These are phyloP conservation scores for Xylaria castorea DNA, from an alignment of 495 filamentous ascomycete genomes.

Conservation along the genomic window DNA sequence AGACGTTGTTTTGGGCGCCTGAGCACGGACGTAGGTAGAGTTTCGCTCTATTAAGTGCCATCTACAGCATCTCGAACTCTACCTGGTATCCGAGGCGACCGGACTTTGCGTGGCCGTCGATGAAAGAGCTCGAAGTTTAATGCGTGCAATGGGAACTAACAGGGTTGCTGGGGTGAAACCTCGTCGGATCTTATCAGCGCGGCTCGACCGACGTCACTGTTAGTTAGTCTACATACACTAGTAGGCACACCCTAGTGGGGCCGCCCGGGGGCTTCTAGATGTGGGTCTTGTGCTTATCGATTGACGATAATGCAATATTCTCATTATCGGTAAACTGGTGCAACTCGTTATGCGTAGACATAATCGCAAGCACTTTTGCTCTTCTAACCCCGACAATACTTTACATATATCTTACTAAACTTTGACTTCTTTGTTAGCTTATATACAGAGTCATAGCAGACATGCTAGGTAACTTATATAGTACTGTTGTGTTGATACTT, in stretches of 20 bases:
- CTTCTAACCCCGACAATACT: too few species aligned
- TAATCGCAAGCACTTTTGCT: too few species aligned
- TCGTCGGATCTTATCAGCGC: slow-evolving; percentile 11
- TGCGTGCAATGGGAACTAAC: background rate
- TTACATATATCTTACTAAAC: background rate
- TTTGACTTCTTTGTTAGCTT: background rate
- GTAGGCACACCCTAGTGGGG: too few species aligned
- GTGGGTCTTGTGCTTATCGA: background rate
- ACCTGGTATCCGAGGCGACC: background rate
- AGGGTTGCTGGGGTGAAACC: background rate
- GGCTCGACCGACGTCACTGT: background rate
- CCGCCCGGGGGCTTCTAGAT: background rate
- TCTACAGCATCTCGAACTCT: background rate
- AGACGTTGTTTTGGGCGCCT: background rate
- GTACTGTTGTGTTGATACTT: background rate
- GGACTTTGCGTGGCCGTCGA: background rate
- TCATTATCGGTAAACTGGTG: background rate
- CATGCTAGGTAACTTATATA: too few species aligned
- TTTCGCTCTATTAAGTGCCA: background rate
- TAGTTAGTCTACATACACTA: too few species aligned
- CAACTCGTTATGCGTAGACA: too few species aligned
- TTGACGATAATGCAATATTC: background rate
- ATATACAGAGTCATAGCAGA: background rate
- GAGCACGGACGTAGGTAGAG: background rate
- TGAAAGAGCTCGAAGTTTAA: slow-evolving; percentile 6